A percentile compares a stretch with the other conserved stretches of the same genome.
phyloP scores from a whole-genome alignment of 106 monocot species.

The Acanthochlamys bracteata region DNA sequence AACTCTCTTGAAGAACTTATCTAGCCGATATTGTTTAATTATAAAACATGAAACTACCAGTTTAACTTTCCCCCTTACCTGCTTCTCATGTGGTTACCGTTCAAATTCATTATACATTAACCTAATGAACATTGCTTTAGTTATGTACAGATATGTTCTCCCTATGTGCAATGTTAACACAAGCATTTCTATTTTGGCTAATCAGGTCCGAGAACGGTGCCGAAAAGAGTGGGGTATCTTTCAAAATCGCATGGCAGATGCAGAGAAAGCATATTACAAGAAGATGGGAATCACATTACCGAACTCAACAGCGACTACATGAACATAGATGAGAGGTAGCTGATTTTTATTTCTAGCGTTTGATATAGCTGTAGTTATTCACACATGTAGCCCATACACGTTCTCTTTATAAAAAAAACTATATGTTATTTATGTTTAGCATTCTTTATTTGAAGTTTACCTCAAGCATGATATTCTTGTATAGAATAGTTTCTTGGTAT shows the following conservation, averaged over 20 bases:
- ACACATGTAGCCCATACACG: not conserved
- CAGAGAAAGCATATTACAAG: slow-evolving; percentile 1
- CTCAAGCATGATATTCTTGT: not conserved
- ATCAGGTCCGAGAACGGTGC: slow-evolving; percentile 23
- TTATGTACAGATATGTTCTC: no score
- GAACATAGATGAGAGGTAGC: not conserved
- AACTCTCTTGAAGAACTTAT: no score
- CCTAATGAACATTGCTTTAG: no score
- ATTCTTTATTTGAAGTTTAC: not conserved
- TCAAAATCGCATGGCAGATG: slow-evolving; percentile 12
- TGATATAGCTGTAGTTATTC: not conserved
- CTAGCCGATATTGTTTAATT: no score
- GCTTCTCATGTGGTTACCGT: no score
- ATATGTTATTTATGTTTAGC: not conserved
- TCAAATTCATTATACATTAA: no score
- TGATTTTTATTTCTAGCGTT: not conserved
- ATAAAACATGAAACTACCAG: no score
- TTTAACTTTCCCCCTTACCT: no score
- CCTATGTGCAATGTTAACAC: no score
- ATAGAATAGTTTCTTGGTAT: no score
- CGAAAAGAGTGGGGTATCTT: slow-evolving; percentile 20
- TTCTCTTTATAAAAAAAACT: not conserved
- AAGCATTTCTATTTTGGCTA: not conserved
- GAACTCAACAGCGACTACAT: not conserved
- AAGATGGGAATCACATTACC: not conserved